Evolutionary conservation across 2,329 filamentous ascomycete genomes (phyloP), one percentile per base, ranked within the genome.

Genomic region (Pleoardoris graminearum): DNA sequence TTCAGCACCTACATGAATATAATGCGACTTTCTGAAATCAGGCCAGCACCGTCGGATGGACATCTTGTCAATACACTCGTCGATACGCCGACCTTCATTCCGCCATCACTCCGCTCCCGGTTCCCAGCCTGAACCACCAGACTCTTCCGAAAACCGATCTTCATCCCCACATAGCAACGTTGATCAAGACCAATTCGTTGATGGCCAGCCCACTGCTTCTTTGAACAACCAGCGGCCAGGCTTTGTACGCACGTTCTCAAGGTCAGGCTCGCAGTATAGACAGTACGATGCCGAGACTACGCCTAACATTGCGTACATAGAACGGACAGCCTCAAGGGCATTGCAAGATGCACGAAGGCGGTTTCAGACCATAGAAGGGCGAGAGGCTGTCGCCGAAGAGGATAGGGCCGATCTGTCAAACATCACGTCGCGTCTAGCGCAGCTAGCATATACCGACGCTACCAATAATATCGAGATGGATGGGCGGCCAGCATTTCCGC

Each of bases 161-260:
- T 25, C 32, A 37, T 46, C 33, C 6, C 41, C 12, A 11, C 33
- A 39, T 1, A 32, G 23, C 11, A 33, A 16, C 19, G 10, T 21
- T 25, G 35, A 30, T 17, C 50, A 52, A 22, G 43, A 47, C 11
- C 50, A 48, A 23, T 52, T 48, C 43, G 27, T 48, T 19, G 36
- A 47, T 22, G 50, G 50, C 2, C 50, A 37, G 36, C 38, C 36
- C 1, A 35, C 25, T 25, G 19, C 50, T 1, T n/a, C 35, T 11
- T 7, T 52, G 4, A 52, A 52, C 16, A n/a, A 21, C 22, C 43
- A 52, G n/a, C n/a, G 19, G n/a, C 43, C 36, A 7, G 22, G 23
- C 4, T 25, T 22, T 5, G 35, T 48, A 8, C 25, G 50, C 4
- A 47, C 43, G 6, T 52, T 48, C 19, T 39, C 19, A 11, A 4